Conservation (phyloP, 2,329 filamentous ascomycete species). For the Fonsecaea pedrosoi region DNA sequence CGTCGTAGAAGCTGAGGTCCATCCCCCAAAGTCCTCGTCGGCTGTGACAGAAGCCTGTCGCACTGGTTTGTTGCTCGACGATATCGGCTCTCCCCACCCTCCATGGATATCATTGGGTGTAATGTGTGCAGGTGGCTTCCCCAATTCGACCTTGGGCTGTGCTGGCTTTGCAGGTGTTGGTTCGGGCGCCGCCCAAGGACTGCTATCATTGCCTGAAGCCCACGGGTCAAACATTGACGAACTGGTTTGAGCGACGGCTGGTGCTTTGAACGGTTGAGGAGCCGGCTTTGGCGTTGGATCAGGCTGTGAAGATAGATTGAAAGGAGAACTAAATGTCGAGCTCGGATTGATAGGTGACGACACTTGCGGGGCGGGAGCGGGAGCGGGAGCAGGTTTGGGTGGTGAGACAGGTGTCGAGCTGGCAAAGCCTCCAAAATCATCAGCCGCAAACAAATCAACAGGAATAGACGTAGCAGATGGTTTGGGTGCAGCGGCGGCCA, state of each 20-base stretch:
- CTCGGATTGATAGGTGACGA: conserved; percentile 38
- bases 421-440: conserved; percentile 41
- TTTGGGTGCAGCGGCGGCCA: conserved; percentile 53
- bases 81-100: conserved; percentile 63
- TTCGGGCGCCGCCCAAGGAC: conserved; percentile 78
- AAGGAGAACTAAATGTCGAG: conserved; percentile 68
- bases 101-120: conserved; percentile 69
- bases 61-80: conserved; percentile 45
- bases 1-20: conserved; percentile 75
- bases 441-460: conserved; percentile 39
- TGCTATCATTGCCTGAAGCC: conserved; percentile 64
- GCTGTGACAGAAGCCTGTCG: conserved; percentile 72
- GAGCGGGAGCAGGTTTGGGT: conserved; percentile 45
- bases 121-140: conserved; percentile 54
- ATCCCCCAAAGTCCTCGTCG: conserved; percentile 96
- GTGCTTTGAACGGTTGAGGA: conserved; percentile 45
- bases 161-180: conserved; percentile 51
- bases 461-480: conserved; percentile 54
- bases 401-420: conserved; percentile 37
- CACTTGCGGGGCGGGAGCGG: conserved; percentile 33
- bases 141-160: conserved; percentile 38
- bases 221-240: conserved; percentile 72
- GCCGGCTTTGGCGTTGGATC: conserved; percentile 47
- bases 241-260: conserved; percentile 42
- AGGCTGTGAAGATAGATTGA: conserved; percentile 73